A percentile compares a stretch with the other conserved stretches of the same genome.
These are phyloP conservation scores for Tetradesmus obliquus DNA, from an alignment of 139 green algal species.

Conservation along the genomic window DNA sequence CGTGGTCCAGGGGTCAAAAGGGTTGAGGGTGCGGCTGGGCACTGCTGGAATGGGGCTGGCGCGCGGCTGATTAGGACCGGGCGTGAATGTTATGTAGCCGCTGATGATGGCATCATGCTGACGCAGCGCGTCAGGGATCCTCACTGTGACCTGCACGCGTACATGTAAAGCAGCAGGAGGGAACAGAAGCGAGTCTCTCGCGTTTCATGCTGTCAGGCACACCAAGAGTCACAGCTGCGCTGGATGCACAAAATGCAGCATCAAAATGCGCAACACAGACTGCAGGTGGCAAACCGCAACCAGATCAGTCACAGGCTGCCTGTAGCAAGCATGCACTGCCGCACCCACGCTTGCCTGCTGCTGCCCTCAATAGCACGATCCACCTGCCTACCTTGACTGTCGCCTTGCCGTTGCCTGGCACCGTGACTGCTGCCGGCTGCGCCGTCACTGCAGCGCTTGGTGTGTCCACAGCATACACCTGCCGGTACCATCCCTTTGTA, in stretches of 20 bases:
- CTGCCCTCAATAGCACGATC: background rate
- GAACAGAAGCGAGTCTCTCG: too few relatives aligned
- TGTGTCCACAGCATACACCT: background rate
- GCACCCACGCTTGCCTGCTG: too few relatives aligned
- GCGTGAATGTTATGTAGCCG: constrained; percentile 16
- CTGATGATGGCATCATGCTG: background rate
- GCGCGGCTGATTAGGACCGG: background rate
- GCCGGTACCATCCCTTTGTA: constrained; percentile 7
- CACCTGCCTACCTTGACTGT: background rate
- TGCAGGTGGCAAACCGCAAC: too few relatives aligned
- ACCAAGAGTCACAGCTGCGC: background rate
- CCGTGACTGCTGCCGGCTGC: background rate
- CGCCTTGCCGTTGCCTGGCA: background rate
- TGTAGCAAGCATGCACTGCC: too few relatives aligned
- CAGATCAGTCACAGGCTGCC: too few relatives aligned
- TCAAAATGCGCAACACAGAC: background rate
- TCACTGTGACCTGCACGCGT: background rate
- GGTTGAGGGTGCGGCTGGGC: too few relatives aligned
- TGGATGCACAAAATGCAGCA: background rate
- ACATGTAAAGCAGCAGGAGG: background rate
- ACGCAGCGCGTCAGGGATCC: background rate
- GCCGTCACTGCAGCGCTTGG: background rate
- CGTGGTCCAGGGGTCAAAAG: background rate
- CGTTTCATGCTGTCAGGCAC: background rate
- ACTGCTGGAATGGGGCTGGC: background rate